Conservation (phyloP, 257 asterid species). For the Jasminum sambac region DNA sequence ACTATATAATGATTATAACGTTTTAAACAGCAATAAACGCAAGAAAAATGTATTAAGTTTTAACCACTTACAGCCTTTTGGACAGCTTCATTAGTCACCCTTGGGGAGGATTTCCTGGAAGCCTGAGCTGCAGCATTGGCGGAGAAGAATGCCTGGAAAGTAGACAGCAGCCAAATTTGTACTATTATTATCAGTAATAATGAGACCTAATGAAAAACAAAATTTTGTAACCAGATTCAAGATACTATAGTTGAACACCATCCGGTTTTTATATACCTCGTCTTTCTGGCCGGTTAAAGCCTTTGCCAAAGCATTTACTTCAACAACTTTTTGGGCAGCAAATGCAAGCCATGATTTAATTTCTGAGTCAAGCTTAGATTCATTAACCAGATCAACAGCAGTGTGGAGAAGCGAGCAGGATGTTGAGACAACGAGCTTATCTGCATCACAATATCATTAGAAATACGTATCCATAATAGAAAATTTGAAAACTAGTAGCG, state of each 20-base stretch:
- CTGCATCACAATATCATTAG: conserved; percentile 26
- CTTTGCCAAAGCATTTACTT: conserved; percentile 55
- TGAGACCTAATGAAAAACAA: not conserved
- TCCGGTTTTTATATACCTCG: conserved; percentile 29
- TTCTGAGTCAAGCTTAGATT: conserved; percentile 47
- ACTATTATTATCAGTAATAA: not conserved
- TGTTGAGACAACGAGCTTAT: conserved; percentile 51
- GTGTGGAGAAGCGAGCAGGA: conserved; percentile 54
- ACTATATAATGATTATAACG: not conserved
- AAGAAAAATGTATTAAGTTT: not conserved
- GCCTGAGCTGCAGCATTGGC: conserved; percentile 54
- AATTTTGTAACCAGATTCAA: not conserved
- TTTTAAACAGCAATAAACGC: not conserved
- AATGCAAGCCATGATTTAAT: conserved; percentile 57
- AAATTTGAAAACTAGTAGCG: not conserved
- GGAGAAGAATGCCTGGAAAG: conserved; percentile 42
- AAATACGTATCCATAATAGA: not conserved
- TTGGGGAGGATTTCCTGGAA: conserved; percentile 52
- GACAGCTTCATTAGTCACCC: conserved; percentile 51
- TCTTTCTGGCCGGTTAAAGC: conserved; percentile 45
- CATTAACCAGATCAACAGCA: conserved; percentile 50
- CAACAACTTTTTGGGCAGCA: conserved; percentile 59
- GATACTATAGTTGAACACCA: not conserved
- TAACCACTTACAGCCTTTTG: conserved; percentile 53
- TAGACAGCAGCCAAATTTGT: not conserved